Percentiles rank a stretch among this genome's conserved stretches.
Evolutionary conservation across 129 eudicot genomes (phyloP).

Genomic region (Flaveria ramosissima): DNA sequence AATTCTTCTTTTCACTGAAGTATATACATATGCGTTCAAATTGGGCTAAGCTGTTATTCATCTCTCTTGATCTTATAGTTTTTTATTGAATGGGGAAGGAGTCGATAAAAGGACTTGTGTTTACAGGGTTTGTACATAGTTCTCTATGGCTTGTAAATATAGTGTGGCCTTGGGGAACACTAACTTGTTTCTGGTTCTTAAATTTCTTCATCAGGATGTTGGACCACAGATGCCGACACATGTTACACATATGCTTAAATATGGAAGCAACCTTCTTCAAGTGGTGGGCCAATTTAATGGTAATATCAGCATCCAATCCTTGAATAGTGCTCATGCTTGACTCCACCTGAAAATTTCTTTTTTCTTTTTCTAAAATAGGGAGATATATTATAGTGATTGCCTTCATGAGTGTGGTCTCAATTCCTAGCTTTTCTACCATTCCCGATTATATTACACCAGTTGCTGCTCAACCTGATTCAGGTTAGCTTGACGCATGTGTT

Average conservation of each 20-base stretch:
- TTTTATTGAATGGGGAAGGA: constrained; percentile 71
- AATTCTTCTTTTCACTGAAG: constrained; percentile 7
- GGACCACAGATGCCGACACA: constrained; percentile 85
- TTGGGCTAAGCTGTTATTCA: constrained; percentile 13
- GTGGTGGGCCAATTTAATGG: constrained; percentile 85
- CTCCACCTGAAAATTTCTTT: constrained; percentile 12
- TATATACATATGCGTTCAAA: constrained; percentile 1
- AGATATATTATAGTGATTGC: constrained; percentile 65
- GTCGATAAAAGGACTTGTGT: constrained; percentile 62
- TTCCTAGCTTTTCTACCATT: constrained; percentile 42
- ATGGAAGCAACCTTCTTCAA: constrained; percentile 88
- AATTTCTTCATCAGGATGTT: constrained; percentile 51
- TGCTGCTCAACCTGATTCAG: constrained; percentile 56
- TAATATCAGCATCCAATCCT: constrained; percentile 22
- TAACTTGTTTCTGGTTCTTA: constrained; percentile 23
- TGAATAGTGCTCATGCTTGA: constrained; percentile 18
- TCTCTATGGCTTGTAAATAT: constrained; percentile 14
- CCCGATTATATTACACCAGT: constrained; percentile 62
- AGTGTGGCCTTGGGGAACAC: constrained; percentile 20
- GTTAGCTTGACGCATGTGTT: constrained; percentile 27
- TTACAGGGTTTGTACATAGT: constrained; percentile 53
- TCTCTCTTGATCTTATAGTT: constrained; percentile 40
- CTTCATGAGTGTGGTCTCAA: constrained; percentile 49
- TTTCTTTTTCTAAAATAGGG: constrained; percentile 37
- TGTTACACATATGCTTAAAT: constrained; percentile 67